Base-by-base conservation (phyloP, 2,329 filamentous ascomycete species). In the Venturia carpophila region DNA sequence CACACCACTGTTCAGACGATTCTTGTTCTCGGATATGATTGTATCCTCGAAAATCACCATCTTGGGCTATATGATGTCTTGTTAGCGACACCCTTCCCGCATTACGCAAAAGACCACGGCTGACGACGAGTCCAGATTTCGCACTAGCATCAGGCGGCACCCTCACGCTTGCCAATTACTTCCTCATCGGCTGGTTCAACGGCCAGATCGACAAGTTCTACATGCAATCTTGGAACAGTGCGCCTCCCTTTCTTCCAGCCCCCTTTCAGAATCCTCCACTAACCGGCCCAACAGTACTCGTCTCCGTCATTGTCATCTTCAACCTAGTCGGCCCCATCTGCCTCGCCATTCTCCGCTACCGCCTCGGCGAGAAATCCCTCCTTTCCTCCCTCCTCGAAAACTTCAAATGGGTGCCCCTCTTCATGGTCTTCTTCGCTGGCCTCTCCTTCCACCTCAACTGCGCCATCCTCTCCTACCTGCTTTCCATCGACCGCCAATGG, bases 341-440 rank as follows among this genome's bases (percentile, higher is more conserved):
- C 39, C 39, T 65, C 63, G 67, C 67, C 6, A 66, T 68, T 41
- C 52, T 68, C 17, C 65, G 67, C 1, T 60, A 68, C 43, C 65
- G 67, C 6, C 61, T 68, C 3, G 67, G 65, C 2, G 37, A 68
- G 24, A 63, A 21, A 21, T 62, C 55, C 63, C 61, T 67, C 64
- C 60, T 34, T n/a, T 17, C 55, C 17, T 21, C 67, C 45, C 55
- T 67, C 7, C 21, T 67, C 34, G 67, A 69, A 37, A 67, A 49
- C 60, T 60, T 67, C 58, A 69, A 68, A 60, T 69, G 68, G 68
- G 17, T n/a, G 64, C 58, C 5, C 64, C 68, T 69, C 49, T 69
- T 69, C 55, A 27, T 66, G 34, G n/a, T 69, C 62, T 69, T 69
- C 60, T 69, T 69, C 49, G 66, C 39, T 2, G 39, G 39, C 39